phyloP scores from a whole-genome alignment of 768 basidiomycete genomes.

The Dictyophora rubrovolvata region DNA sequence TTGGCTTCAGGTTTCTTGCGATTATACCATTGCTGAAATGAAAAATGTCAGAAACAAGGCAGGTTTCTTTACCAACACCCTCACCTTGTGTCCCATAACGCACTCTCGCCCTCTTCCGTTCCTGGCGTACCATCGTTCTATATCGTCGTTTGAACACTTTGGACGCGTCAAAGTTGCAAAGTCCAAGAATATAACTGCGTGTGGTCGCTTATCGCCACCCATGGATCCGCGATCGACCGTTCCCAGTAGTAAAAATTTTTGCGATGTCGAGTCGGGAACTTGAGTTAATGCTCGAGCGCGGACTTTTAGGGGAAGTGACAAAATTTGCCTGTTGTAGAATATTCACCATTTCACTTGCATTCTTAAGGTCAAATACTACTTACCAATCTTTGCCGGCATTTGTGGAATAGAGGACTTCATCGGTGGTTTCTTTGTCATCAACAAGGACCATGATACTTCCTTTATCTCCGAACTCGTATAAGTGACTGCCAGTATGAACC shows the following conservation, averaged over 20 bases:
- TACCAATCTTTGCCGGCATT: slow-evolving; percentile 82
- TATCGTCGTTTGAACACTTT: slow-evolving; percentile 63
- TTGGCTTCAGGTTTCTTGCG: slow-evolving; percentile 73
- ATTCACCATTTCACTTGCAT: background rate
- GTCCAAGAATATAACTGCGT: slow-evolving; percentile 73
- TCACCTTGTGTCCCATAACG: slow-evolving; percentile 88
- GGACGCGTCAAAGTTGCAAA: slow-evolving; percentile 59
- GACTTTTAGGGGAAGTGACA: slow-evolving; percentile 59
- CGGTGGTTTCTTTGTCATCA: slow-evolving; percentile 74
- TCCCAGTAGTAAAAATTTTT: slow-evolving; percentile 88
- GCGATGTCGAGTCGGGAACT: slow-evolving; percentile 89
- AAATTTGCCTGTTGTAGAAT: slow-evolving; percentile 46
- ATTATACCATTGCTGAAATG: slow-evolving; percentile 79
- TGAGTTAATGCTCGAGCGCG: slow-evolving; percentile 75
- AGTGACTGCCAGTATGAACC: slow-evolving; percentile 65
- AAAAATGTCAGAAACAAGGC: background rate
- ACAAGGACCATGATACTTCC: slow-evolving; percentile 70
- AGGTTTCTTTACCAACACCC: slow-evolving; percentile 11
- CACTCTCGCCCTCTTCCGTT: slow-evolving; percentile 56
- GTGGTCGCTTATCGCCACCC: slow-evolving; percentile 40
- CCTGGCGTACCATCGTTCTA: slow-evolving; percentile 84
- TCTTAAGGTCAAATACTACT: slow-evolving; percentile 18
- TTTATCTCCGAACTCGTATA: slow-evolving; percentile 93
- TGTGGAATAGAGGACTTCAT: slow-evolving; percentile 63
- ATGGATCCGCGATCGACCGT: slow-evolving; percentile 57